phyloP scores from a whole-genome alignment of 768 basidiomycete species.

The Phlebiopsis gigantea region DNA sequence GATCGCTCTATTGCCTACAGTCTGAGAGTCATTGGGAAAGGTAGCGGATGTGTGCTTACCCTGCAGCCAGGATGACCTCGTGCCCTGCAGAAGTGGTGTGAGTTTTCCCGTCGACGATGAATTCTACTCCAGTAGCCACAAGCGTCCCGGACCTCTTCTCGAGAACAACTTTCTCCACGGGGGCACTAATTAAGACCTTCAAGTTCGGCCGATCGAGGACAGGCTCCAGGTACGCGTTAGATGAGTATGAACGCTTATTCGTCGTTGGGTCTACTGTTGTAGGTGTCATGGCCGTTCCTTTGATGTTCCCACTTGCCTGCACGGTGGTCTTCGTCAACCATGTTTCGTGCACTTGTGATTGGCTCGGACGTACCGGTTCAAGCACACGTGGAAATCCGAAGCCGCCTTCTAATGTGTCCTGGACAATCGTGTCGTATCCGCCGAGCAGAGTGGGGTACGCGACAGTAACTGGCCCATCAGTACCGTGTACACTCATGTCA shows the following conservation, averaged over 20 bases:
- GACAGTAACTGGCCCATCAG: background rate
- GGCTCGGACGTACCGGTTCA: background rate
- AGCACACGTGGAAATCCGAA: background rate
- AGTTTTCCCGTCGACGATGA: background rate
- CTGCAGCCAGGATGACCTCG: background rate
- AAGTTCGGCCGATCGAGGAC: background rate
- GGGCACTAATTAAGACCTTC: background rate
- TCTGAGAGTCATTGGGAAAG: background rate
- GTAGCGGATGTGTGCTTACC: background rate
- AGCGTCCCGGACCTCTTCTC: background rate
- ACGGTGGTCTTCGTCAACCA: background rate
- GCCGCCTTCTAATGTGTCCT: background rate
- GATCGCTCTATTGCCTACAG: background rate
- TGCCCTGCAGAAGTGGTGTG: background rate
- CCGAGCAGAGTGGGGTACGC: background rate
- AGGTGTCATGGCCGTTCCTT: background rate
- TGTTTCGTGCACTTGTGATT: background rate
- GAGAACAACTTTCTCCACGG: background rate
- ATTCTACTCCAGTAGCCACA: background rate
- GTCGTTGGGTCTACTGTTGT: background rate
- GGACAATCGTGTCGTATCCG: background rate
- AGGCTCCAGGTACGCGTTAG: background rate
- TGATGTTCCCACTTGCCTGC: background rate
- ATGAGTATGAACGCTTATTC: background rate
- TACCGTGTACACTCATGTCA: background rate